Percentiles rank a stretch among this genome's conserved stretches.
Evolutionary conservation across 176 grass and related monocot genomes (phyloP).

Genomic region (Canna indica): DNA sequence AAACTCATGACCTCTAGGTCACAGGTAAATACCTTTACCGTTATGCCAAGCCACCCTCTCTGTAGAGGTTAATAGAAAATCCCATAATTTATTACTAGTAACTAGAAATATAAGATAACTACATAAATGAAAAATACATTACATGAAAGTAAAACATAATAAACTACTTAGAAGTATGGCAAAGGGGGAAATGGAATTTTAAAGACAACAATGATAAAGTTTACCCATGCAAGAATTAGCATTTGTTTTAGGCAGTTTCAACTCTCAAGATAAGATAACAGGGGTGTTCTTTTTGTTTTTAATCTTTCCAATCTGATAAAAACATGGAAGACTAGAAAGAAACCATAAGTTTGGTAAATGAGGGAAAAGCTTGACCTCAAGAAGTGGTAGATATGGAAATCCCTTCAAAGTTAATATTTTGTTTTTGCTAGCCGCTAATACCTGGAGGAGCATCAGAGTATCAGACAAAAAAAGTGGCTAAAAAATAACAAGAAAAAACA

Average conservation of each 20-base stretch:
- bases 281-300: background rate
- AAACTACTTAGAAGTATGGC: background rate
- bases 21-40: too few relatives aligned
- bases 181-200: background rate
- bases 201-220: background rate
- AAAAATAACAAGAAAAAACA: conserved; percentile 5
- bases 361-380: conserved; percentile 38
- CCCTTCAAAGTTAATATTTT: conserved; percentile 92
- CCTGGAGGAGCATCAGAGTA: conserved; percentile 27
- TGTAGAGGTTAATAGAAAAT: background rate
- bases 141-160: background rate
- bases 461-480: background rate
- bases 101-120: background rate
- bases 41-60: too few relatives aligned
- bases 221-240: background rate
- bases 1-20: too few relatives aligned
- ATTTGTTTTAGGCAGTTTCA: background rate
- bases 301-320: background rate
- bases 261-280: background rate
- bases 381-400: conserved; percentile 79
- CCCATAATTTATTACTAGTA: background rate
- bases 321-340: background rate
- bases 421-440: conserved; percentile 87
- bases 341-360: background rate
- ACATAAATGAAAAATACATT: too few relatives aligned